phyloP scores from a whole-genome alignment of 2,329 filamentous ascomycete species.

The Acrodontium crateriforme region DNA sequence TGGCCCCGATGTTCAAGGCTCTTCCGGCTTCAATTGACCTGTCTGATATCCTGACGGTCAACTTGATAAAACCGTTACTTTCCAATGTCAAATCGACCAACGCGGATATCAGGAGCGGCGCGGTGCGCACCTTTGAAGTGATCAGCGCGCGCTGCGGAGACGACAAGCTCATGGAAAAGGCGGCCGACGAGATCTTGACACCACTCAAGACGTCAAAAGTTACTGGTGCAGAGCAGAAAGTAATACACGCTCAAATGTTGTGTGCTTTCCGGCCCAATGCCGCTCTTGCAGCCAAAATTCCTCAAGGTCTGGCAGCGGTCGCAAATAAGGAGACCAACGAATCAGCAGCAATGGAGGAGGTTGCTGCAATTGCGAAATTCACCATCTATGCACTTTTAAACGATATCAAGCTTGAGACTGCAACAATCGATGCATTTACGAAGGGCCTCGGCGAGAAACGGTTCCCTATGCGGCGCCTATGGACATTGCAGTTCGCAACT shows the following conservation, averaged over 20 bases:
- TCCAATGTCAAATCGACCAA: slow-evolving; percentile 88
- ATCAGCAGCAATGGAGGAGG: slow-evolving; percentile 60
- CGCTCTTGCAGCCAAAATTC: slow-evolving; percentile 51
- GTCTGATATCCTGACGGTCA: slow-evolving; percentile 55
- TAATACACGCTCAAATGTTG: slow-evolving; percentile 71
- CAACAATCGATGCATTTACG: slow-evolving; percentile 53
- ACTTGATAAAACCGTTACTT: slow-evolving; percentile 74
- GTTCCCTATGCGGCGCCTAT: slow-evolving; percentile 58
- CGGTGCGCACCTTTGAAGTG: slow-evolving; percentile 57
- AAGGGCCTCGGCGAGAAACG: slow-evolving; percentile 86
- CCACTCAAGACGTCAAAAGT: slow-evolving; percentile 77
- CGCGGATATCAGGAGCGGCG: slow-evolving; percentile 58
- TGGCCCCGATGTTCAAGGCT: slow-evolving; percentile 58
- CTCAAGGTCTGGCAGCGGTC: slow-evolving; percentile 50
- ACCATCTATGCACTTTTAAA: slow-evolving; percentile 48
- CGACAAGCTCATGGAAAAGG: slow-evolving; percentile 46
- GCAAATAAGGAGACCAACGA: slow-evolving; percentile 84
- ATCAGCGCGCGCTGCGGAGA: slow-evolving; percentile 51
- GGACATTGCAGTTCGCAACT: slow-evolving; percentile 63
- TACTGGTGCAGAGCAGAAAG: slow-evolving; percentile 69
- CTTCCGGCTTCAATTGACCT: slow-evolving; percentile 62
- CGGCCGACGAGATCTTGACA: slow-evolving; percentile 62
- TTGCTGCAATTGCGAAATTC: slow-evolving; percentile 55
- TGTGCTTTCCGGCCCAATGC: slow-evolving; percentile 46
- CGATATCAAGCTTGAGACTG: slow-evolving; percentile 47